These are phyloP conservation scores for Nicotiana undulata DNA, from an alignment of 257 asterid genomes.

Conservation along the genomic window DNA sequence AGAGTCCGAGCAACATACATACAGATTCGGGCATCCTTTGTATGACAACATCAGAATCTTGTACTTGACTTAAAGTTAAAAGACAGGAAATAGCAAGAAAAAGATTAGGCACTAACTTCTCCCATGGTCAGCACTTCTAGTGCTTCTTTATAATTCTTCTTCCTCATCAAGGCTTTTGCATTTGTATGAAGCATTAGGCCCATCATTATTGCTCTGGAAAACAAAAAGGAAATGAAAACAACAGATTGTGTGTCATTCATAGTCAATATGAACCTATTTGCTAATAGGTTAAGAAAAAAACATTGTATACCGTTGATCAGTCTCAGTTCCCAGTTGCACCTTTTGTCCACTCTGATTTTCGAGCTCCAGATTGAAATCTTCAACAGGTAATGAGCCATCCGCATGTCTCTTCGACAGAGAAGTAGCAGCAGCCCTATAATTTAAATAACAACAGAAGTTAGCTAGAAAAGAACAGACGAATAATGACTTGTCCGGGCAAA, in stretches of 20 bases:
- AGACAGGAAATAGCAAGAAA: not conserved
- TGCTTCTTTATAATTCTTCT: constrained; percentile 65
- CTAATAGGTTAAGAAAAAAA: not conserved
- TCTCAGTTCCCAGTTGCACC: constrained; percentile 82
- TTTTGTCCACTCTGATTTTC: constrained; percentile 91
- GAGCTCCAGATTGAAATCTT: constrained; percentile 82
- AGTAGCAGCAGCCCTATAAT: constrained; percentile 69
- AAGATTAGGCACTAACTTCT: constrained; percentile 39
- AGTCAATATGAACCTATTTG: not conserved
- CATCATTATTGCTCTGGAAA: constrained; percentile 86
- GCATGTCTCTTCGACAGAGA: constrained; percentile 76
- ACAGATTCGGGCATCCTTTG: not conserved
- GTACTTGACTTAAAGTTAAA: not conserved
- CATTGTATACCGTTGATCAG: constrained; percentile 64
- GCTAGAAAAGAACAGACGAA: not conserved
- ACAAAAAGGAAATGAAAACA: not conserved
- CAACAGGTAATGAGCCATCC: constrained; percentile 82
- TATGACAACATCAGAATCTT: not conserved
- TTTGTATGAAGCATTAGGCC: constrained; percentile 95
- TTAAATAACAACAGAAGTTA: not conserved
- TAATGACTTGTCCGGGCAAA: not conserved
- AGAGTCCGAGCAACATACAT: not conserved
- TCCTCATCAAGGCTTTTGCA: constrained; percentile 62
- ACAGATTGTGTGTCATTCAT: not conserved
- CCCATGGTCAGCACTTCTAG: constrained; percentile 92